These are phyloP conservation scores for Geotrichum reessii DNA, from an alignment of 1,139 yeast species.

Conservation along the genomic window DNA sequence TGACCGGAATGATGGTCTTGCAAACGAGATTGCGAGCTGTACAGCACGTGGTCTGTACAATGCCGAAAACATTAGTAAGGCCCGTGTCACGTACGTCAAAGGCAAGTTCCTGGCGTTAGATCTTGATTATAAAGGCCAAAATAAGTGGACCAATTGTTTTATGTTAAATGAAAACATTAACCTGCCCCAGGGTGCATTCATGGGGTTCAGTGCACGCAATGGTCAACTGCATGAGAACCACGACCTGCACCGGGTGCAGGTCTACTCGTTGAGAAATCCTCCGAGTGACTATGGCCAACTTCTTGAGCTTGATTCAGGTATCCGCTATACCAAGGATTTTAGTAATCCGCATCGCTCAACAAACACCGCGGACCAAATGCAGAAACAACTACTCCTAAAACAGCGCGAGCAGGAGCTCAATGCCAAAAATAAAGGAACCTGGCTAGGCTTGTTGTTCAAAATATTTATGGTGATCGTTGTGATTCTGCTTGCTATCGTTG, in stretches of 20 bases:
- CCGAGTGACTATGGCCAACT: conserved; percentile 31
- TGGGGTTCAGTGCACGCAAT: conserved; percentile 79
- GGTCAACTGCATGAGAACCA: conserved; percentile 63
- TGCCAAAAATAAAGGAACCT: conserved; percentile 37
- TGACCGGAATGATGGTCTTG: conserved; percentile 62
- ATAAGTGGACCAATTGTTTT: conserved; percentile 67
- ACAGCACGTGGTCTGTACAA: conserved; percentile 50
- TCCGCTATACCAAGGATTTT: neutral
- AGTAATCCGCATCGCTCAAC: conserved; percentile 25
- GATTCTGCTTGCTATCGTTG: conserved; percentile 43
- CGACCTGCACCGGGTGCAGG: conserved; percentile 33
- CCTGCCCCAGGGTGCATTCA: conserved; percentile 41
- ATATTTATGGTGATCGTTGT: conserved; percentile 34
- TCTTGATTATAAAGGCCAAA: conserved; percentile 50
- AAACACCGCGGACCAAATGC: conserved; percentile 17
- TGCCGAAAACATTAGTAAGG: conserved; percentile 43
- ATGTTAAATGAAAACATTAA: conserved; percentile 48
- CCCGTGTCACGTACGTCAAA: conserved; percentile 57
- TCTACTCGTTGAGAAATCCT: conserved; percentile 29
- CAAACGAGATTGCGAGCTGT: conserved; percentile 71
- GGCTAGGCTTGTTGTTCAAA: conserved; percentile 30
- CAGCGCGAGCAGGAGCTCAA: conserved; percentile 35
- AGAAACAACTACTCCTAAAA: neutral
- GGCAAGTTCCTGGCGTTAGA: conserved; percentile 68
- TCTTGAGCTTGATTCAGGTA: conserved; percentile 29